Evolutionary conservation across 768 basidiomycete species (phyloP), one percentile per base, ranked within the genome.

Genomic region (Naganishia friedmannii): DNA sequence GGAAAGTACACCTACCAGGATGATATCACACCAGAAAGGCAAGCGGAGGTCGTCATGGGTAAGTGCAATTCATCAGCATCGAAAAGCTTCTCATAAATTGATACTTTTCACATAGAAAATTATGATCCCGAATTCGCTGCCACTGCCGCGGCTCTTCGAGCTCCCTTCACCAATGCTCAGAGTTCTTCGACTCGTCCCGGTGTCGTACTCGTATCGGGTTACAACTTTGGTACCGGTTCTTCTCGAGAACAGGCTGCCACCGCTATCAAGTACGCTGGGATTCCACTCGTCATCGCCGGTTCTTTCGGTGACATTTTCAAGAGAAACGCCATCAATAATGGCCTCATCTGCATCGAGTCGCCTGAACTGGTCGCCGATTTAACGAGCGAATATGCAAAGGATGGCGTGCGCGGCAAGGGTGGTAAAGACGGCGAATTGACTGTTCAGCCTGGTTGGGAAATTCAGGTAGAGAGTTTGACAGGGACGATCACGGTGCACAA

Each of bases 241-340:
- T 97, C 95, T 31, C 88, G 96, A 66, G 96, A 99, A 82, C 96
- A 99, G 79, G 96, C 96, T 1, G 96, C 96, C 19, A 99, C 96
- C 0, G 95, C 96, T 1, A 88, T 99, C 73, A 93, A 93, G 79
- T 87, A 93, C 8, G 91, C 95, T 0, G 95, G 96, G 19, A 83
- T 99, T 4, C 92, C 93, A 4, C 84, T 96, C 60, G 93, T 99
- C 67, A 86, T 99, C 69, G 93, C 93, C n/a, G 96, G 94, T 39
- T 96, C 93, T 34, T 99, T 99, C 75, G 95, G 96, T 12, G 96
- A 99, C 80, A 98, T 98, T 77, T 99, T 96, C 86, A 97, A 98
- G 84, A 88, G 96, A 37, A 99, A 99, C 81, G 90, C 93, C 21
- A 98, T 98, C 83, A 99, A 99, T 83, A 98, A 99, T 78, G 95